phyloP scores from a whole-genome alignment of 1,284 basidiomycete species.

The Marasmius tenuissimus region DNA sequence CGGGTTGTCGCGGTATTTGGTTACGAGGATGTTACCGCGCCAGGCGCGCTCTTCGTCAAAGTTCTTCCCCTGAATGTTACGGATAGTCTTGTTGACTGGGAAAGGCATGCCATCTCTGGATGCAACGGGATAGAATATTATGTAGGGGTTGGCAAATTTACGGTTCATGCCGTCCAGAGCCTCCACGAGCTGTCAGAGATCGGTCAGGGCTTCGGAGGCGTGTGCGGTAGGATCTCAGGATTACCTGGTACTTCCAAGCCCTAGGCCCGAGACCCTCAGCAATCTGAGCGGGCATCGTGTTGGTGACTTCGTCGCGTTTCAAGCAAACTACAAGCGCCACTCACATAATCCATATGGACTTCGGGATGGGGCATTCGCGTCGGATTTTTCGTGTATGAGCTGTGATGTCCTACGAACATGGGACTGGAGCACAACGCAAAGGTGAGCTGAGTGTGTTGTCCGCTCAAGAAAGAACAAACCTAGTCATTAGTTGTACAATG shows the following conservation, averaged over 20 bases:
- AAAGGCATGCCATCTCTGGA: constrained; percentile 78
- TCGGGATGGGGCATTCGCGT: constrained; percentile 76
- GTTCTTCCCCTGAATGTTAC: constrained; percentile 64
- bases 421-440: constrained; percentile 37
- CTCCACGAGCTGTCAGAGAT: constrained; percentile 56
- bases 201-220: background rate
- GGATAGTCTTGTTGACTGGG: constrained; percentile 71
- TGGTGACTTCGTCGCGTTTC: constrained; percentile 6
- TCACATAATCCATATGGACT: constrained; percentile 77
- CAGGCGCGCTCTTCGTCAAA: constrained; percentile 66
- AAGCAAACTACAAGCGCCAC: constrained; percentile 16
- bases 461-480: constrained; percentile 24
- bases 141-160: constrained; percentile 74
- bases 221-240: constrained; percentile 1
- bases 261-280: constrained; percentile 65
- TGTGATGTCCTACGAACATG: constrained; percentile 47
- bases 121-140: constrained; percentile 72
- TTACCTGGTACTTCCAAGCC: constrained; percentile 72
- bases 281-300: constrained; percentile 34
- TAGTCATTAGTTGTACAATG: constrained; percentile 67
- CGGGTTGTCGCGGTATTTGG: constrained; percentile 69
- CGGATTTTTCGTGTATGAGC: constrained; percentile 38
- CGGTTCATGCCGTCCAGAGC: constrained; percentile 76
- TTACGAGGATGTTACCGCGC: constrained; percentile 76
- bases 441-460: background rate